phyloP scores from a whole-genome alignment of 768 basidiomycete species.

The Rickenella mellea region DNA sequence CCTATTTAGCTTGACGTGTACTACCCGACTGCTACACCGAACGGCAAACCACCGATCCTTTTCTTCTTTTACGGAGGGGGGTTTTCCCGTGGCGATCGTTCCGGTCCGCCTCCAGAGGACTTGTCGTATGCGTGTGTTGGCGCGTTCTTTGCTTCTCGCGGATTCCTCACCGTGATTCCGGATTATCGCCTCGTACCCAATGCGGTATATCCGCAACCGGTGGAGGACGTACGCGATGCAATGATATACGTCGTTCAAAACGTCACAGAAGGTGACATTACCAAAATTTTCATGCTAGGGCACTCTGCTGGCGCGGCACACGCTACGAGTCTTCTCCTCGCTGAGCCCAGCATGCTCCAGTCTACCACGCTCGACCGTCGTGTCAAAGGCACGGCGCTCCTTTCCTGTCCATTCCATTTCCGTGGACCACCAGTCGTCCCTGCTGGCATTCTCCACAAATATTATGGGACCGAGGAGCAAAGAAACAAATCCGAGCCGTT shows the following conservation, averaged over 20 bases:
- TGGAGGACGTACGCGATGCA: slow-evolving; percentile 52
- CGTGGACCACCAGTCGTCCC: slow-evolving; percentile 15
- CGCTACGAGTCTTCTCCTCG: slow-evolving; percentile 32
- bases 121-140: slow-evolving; percentile 50
- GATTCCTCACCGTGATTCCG: slow-evolving; percentile 55
- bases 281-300: slow-evolving; percentile 36
- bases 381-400: slow-evolving; percentile 37
- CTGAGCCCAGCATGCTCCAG: slow-evolving; percentile 6
- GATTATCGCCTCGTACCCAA: slow-evolving; percentile 60
- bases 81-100: slow-evolving; percentile 42
- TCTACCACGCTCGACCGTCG: slow-evolving; percentile 14
- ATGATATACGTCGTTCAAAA: slow-evolving; percentile 41
- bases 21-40: slow-evolving; percentile 38
- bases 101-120: slow-evolving; percentile 30
- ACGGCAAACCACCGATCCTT: slow-evolving; percentile 35
- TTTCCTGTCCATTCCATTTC: slow-evolving; percentile 36
- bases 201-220: slow-evolving; percentile 43
- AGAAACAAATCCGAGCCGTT: slow-evolving; percentile 29
- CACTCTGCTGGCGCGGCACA: slow-evolving; percentile 58
- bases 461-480: slow-evolving; percentile 30
- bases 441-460: slow-evolving; percentile 21
- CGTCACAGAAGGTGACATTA: too few relatives aligned
- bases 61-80: slow-evolving; percentile 66
- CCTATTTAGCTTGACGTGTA: slow-evolving; percentile 62
- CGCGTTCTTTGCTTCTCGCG: slow-evolving; percentile 49